Percentiles rank a stretch among this genome's conserved stretches.
Evolutionary conservation across 208 protist species (phyloP).

Genomic region (Trypanosoma melophagium): DNA sequence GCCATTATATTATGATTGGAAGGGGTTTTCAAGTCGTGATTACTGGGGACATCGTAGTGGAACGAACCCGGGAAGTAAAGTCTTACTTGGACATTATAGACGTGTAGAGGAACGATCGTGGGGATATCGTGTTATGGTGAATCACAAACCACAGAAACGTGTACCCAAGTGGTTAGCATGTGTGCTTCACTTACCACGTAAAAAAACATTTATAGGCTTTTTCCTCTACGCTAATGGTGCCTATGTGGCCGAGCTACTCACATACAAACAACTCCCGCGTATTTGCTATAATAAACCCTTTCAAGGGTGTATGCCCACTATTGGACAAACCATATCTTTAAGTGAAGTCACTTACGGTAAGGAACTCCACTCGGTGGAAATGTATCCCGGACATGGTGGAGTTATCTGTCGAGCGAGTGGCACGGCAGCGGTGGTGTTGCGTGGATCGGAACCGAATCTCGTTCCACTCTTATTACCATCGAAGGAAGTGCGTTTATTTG

Average conservation of each 20-base stretch:
- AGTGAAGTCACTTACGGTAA: slow-evolving; percentile 90
- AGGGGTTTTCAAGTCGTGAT: slow-evolving; percentile 83
- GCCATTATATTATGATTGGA: slow-evolving; percentile 91
- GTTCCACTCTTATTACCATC: slow-evolving; percentile 89
- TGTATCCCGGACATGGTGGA: slow-evolving; percentile 89
- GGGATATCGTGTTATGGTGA: slow-evolving; percentile 80
- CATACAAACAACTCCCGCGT: slow-evolving; percentile 92
- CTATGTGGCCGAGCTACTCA: slow-evolving; percentile 89
- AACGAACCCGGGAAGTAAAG: slow-evolving; percentile 86
- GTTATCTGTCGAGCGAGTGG: slow-evolving; percentile 83
- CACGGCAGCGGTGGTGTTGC: slow-evolving; percentile 83
- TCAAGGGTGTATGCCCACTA: slow-evolving; percentile 83
- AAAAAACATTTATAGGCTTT: slow-evolving; percentile 84
- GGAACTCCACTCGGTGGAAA: slow-evolving; percentile 89
- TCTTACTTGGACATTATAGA: slow-evolving; percentile 81
- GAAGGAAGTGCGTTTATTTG: slow-evolving; percentile 91
- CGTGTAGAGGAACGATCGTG: slow-evolving; percentile 77
- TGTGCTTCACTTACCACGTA: slow-evolving; percentile 78
- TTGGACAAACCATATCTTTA: slow-evolving; percentile 87
- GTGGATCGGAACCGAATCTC: slow-evolving; percentile 85
- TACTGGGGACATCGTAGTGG: slow-evolving; percentile 90
- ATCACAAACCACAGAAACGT: slow-evolving; percentile 89
- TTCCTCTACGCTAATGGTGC: slow-evolving; percentile 92
- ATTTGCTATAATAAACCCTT: slow-evolving; percentile 89
- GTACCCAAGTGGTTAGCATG: slow-evolving; percentile 92